A percentile compares a stretch with the other conserved stretches of the same genome.
Conservation (phyloP, 306 rosid genomes). For the Sindora glabra region DNA sequence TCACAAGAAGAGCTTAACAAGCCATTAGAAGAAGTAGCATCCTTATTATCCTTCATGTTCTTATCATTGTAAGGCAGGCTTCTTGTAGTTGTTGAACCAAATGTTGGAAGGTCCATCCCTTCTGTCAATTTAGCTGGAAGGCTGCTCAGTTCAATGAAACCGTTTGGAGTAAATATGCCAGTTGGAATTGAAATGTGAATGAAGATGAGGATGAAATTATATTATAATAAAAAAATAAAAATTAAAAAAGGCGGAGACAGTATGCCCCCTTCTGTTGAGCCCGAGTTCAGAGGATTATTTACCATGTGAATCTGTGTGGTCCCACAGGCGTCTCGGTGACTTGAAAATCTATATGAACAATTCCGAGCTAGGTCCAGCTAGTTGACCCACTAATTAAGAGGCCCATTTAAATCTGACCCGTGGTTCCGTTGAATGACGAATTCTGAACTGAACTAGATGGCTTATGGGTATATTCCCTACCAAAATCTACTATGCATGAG, state of each 20-base stretch:
- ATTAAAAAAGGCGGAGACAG: neutral
- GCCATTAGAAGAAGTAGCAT: constrained; percentile 33
- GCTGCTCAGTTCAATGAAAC: constrained; percentile 29
- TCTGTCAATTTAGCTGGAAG: constrained; percentile 50
- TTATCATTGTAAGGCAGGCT: constrained; percentile 23
- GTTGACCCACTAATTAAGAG: too few relatives aligned
- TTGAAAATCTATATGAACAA: too few relatives aligned
- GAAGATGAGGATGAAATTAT: constrained; percentile 7
- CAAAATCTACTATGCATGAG: too few relatives aligned
- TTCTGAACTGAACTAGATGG: too few relatives aligned
- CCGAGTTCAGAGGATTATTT: too few relatives aligned
- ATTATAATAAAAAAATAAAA: neutral
- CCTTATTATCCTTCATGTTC: constrained; percentile 17
- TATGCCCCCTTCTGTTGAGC: neutral
- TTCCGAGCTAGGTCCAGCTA: too few relatives aligned
- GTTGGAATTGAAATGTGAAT: neutral
- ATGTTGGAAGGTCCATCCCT: constrained; percentile 43
- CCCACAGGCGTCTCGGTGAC: too few relatives aligned
- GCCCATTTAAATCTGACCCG: too few relatives aligned
- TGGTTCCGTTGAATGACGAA: too few relatives aligned
- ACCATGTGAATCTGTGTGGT: too few relatives aligned
- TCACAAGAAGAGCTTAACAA: constrained; percentile 25
- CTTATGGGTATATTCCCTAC: too few relatives aligned
- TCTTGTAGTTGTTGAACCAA: constrained; percentile 38
- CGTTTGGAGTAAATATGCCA: neutral